phyloP scores from a whole-genome alignment of 2,329 filamentous ascomycete species.

The Pleurostoma richardsiae region DNA sequence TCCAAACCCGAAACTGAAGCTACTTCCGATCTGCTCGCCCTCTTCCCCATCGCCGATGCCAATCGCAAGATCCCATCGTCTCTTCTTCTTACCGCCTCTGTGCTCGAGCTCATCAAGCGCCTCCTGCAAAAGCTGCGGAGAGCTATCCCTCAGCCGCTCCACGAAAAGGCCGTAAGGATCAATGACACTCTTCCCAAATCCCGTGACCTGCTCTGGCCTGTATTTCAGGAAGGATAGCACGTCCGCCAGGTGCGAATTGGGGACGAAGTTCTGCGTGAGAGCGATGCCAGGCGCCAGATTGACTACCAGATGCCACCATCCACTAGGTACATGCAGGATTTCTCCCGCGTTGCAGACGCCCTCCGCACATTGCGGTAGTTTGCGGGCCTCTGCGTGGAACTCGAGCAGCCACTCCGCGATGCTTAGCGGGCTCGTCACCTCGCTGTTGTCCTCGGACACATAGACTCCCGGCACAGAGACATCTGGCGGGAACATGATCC shows the following conservation, averaged over 20 bases:
- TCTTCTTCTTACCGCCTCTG: conserved; percentile 61
- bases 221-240: conserved; percentile 78
- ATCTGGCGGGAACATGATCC: conserved; percentile 93
- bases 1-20: conserved; percentile 53
- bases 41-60: conserved; percentile 40
- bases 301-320: conserved; percentile 96
- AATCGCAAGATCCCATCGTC: conserved; percentile 81
- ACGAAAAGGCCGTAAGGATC: conserved; percentile 75
- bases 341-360: conserved; percentile 82
- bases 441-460: conserved; percentile 82
- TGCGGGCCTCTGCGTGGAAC: conserved; percentile 80
- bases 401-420: conserved; percentile 95
- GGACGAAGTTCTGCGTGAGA: conserved; percentile 93
- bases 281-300: conserved; percentile 83
- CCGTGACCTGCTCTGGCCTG: conserved; percentile 80
- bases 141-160: conserved; percentile 54
- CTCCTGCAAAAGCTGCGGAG: conserved; percentile 64
- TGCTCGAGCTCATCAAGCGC: conserved; percentile 61
- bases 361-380: conserved; percentile 72
- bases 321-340: conserved; percentile 85
- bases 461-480: conserved; percentile 82
- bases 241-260: conserved; percentile 65
- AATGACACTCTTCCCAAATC: conserved; percentile 67
- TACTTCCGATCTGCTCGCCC: conserved; percentile 15
- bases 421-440: conserved; percentile 88